A percentile compares a stretch with the other conserved stretches of the same genome.
These are phyloP conservation scores for Hyphodiscus sp. DNA, from an alignment of 2,329 filamentous ascomycete species.

Conservation along the genomic window DNA sequence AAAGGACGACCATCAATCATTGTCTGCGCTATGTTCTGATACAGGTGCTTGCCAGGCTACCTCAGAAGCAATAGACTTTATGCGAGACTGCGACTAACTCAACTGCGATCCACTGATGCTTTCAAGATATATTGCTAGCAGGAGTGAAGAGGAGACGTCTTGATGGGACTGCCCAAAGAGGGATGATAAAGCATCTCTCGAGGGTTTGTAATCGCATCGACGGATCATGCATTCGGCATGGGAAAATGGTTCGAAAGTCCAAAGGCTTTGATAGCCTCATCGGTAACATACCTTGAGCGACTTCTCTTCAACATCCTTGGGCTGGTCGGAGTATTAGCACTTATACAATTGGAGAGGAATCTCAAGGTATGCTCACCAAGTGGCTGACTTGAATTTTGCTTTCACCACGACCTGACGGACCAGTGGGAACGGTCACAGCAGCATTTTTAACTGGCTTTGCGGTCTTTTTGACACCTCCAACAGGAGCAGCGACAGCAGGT, in stretches of 20 bases:
- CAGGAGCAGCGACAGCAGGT: conserved; percentile 50
- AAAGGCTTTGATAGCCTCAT: conserved; percentile 63
- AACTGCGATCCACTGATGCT: conserved; percentile 43
- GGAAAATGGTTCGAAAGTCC: conserved; percentile 65
- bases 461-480: conserved; percentile 79
- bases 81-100: conserved; percentile 51
- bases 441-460: conserved; percentile 54
- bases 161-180: conserved; percentile 21
- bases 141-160: conserved; percentile 34
- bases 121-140: conserved; percentile 26
- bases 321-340: conserved; percentile 45
- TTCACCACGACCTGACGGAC: conserved; percentile 59
- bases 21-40: conserved; percentile 31
- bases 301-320: conserved; percentile 89
- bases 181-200: conserved; percentile 13
- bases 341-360: neutral
- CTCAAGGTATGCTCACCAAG: conserved; percentile 60
- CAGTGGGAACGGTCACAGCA: conserved; percentile 58
- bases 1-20: conserved; percentile 20
- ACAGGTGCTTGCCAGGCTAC: conserved; percentile 49
- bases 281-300: conserved; percentile 99
- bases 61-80: conserved; percentile 34
- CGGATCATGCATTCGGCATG: conserved; percentile 21
- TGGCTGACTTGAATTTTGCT: conserved; percentile 99
- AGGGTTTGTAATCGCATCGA: conserved; percentile 21